Conservation (phyloP, 192 early-diverging fungal species). For the Backusella luteola region DNA sequence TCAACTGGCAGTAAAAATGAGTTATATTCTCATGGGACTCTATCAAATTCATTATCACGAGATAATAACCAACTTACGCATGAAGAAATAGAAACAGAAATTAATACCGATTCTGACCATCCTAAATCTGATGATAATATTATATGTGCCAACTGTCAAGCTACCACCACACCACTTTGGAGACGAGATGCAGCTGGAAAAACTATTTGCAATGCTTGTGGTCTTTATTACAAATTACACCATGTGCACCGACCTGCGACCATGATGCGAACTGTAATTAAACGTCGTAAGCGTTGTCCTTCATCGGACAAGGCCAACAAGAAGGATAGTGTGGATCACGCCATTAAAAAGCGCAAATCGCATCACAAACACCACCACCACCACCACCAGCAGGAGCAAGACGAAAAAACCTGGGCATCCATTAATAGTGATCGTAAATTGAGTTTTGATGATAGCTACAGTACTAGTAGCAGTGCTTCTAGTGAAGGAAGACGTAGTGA, state of each 20-base stretch:
- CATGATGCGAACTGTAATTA: slow-evolving; percentile 67
- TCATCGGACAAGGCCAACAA: not conserved
- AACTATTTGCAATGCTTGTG: slow-evolving; percentile 89
- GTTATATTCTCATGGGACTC: not conserved
- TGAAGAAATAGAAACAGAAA: not conserved
- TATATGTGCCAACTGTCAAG: slow-evolving; percentile 70
- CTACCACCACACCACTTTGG: slow-evolving; percentile 74
- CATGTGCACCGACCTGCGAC: slow-evolving; percentile 68
- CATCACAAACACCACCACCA: not conserved
- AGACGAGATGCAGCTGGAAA: slow-evolving; percentile 69
- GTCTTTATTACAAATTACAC: slow-evolving; percentile 86
- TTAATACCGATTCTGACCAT: not conserved
- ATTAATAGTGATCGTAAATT: not conserved
- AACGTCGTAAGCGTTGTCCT: slow-evolving; percentile 54
- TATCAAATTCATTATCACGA: slow-evolving; percentile 1
- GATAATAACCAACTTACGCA: not conserved
- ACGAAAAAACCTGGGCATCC: not conserved
- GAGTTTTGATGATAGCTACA: not conserved
- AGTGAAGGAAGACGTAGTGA: slow-evolving; percentile 7
- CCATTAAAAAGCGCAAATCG: not conserved
- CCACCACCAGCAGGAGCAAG: not conserved
- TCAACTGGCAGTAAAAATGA: slow-evolving; percentile 8
- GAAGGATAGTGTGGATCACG: not conserved
- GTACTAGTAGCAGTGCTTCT: not conserved
- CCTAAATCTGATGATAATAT: slow-evolving; percentile 11